phyloP scores from a whole-genome alignment of 1,284 basidiomycete species.

The Sporisorium iseilematis-ciliati region DNA sequence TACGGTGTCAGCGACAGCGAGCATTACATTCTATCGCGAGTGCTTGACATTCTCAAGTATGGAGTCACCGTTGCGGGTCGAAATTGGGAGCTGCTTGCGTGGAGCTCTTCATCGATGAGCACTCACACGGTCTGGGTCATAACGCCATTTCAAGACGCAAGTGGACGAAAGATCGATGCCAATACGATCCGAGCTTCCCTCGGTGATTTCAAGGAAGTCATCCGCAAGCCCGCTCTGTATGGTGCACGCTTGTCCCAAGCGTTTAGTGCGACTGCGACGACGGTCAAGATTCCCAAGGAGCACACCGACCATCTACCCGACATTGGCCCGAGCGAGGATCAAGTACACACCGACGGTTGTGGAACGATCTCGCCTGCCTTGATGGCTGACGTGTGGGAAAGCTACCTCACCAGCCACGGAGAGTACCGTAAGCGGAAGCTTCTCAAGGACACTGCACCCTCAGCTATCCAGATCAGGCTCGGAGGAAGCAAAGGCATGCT shows the following conservation, averaged over 20 bases:
- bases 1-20: conserved; percentile 26
- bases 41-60: conserved; percentile 23
- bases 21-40: conserved; percentile 18
- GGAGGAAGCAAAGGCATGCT: conserved; percentile 46
- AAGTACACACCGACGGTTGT: conserved; percentile 33
- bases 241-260: conserved; percentile 44
- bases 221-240: conserved; percentile 24
- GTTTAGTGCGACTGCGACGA: conserved; percentile 43
- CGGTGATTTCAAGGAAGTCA: conserved; percentile 37
- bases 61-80: conserved; percentile 34
- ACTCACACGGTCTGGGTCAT: conserved; percentile 40
- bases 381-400: conserved; percentile 40
- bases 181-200: conserved; percentile 27
- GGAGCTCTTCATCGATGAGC: conserved; percentile 41
- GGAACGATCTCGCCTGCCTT: conserved; percentile 34
- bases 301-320: background rate
- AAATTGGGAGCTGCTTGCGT: conserved; percentile 35
- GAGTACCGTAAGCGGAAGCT: conserved; percentile 26
- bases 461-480: conserved; percentile 42
- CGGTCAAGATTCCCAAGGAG: conserved; percentile 10
- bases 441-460: conserved; percentile 27
- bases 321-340: background rate
- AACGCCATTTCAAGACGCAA: conserved; percentile 19
- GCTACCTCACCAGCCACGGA: conserved; percentile 23
- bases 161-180: conserved; percentile 20